Evolutionary conservation across 345 rosid genomes (phyloP).

Genomic region (Balakata baccata): DNA sequence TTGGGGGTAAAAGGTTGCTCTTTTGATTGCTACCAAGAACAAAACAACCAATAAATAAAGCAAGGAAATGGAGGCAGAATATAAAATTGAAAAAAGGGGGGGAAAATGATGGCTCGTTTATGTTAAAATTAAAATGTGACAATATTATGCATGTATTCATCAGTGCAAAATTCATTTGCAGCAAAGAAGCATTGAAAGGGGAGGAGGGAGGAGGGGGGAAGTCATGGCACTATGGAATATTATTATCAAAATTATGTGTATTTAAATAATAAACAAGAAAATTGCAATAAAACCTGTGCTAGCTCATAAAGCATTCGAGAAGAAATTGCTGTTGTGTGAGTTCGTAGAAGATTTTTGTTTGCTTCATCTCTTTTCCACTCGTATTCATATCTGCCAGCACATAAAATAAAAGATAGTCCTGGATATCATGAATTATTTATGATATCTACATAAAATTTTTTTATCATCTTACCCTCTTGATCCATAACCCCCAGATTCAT

Average conservation of each 20-base stretch:
- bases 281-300: slow-evolving; percentile 54
- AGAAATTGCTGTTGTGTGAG: slow-evolving; percentile 95
- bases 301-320: slow-evolving; percentile 83
- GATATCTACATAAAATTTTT: not conserved
- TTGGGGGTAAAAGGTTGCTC: slow-evolving; percentile 71
- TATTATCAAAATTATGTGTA: not conserved
- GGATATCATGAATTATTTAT: not conserved
- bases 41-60: not conserved
- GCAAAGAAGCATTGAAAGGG: not conserved
- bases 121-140: not conserved
- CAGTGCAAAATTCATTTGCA: not conserved
- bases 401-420: not conserved
- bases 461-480: slow-evolving; percentile 65
- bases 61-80: not conserved
- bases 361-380: slow-evolving; percentile 99
- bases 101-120: not conserved
- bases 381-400: slow-evolving; percentile 57
- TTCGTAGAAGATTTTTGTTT: slow-evolving; percentile 83
- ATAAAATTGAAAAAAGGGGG: too few species aligned
- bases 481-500: slow-evolving; percentile 87
- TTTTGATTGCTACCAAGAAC: slow-evolving; percentile 21
- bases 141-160: not conserved
- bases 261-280: not conserved
- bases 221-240: not conserved
- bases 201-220: not conserved